Base-by-base conservation (phyloP, 371 early-diverging fungal species). In the Mucor indicus region DNA sequence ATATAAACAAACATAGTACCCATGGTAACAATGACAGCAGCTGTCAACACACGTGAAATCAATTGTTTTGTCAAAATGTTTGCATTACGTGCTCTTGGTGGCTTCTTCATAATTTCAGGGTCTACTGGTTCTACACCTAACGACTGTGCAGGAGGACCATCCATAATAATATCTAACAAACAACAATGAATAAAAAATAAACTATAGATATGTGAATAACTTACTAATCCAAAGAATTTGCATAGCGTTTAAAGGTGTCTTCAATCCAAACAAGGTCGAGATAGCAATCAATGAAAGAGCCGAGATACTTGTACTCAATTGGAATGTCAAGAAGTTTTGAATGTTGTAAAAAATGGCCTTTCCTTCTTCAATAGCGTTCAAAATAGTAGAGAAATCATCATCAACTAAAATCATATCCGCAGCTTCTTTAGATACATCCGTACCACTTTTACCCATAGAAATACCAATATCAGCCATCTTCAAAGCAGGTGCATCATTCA, bases 141-240 rank as follows among this genome's bases (percentile, higher is more conserved):
- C 0, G 90, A 89, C 68, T 92, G 95, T 19, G 95, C 95, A 12
- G 91, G 91, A 15, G 95, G 95, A 0, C 95, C 95, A 60, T 95
- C 94, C 87, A 92, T 91, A 40, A 93, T 82, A 51, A 91, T 91
- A 64, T 92, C 89, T 89, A 65, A 22, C 8, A 45, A 29, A 27
- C 16, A 33, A 44, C n/a, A 41, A 12, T 13, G n/a, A n/a, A 13
- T 33, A 9, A 33, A 15, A 7, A 27, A 7, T 27, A 27, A 7
- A 27, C 11, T 27, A 12, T 39, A 41, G 8, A 6, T 16, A 25
- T 17, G 27, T 7, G 17, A 3, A 39, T n/a, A 50, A 25, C 82
- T 74, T 82, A 89, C 88, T 92, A 50, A 97, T 96, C 95, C 95
- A 97, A 39, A 97, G 74, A 60, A 97, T 95, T 57, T 96, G 96